phyloP scores from a whole-genome alignment of 202 grass and related monocot species.

The Miscanthus sacchariflorus region DNA sequence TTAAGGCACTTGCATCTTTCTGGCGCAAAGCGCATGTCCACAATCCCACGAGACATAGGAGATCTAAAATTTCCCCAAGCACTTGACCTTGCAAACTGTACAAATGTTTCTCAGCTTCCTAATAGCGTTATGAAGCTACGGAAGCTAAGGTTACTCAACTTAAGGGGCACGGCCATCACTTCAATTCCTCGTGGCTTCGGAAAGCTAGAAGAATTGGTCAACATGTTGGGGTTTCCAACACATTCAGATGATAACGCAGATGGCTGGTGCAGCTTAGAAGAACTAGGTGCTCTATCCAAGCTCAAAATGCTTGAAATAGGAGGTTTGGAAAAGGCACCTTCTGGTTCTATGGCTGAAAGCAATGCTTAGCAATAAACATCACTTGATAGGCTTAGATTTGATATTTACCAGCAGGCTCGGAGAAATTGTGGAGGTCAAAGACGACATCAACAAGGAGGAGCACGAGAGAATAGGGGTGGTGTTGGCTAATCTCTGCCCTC shows the following conservation, averaged over 20 bases:
- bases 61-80: background rate
- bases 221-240: background rate
- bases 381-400: background rate
- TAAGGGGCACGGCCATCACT: background rate
- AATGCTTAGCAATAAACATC: constrained; percentile 19
- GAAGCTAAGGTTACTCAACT: background rate
- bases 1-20: background rate
- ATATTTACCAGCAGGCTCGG: background rate
- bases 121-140: background rate
- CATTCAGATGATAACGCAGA: background rate
- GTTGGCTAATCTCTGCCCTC: constrained; percentile 30
- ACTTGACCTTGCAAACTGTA: background rate
- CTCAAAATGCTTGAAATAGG: background rate
- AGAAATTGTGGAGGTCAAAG: background rate
- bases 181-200: constrained; percentile 19
- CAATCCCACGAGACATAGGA: background rate
- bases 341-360: constrained; percentile 25
- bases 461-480: background rate
- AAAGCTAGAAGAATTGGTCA: constrained; percentile 4
- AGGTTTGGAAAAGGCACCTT: constrained; percentile 3
- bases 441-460: background rate
- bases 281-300: background rate
- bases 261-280: constrained; percentile 35
- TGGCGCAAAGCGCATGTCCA: background rate
- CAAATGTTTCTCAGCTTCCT: constrained; percentile 14